phyloP scores from a whole-genome alignment of 2,329 filamentous ascomycete species.

The Alternaria triticina region DNA sequence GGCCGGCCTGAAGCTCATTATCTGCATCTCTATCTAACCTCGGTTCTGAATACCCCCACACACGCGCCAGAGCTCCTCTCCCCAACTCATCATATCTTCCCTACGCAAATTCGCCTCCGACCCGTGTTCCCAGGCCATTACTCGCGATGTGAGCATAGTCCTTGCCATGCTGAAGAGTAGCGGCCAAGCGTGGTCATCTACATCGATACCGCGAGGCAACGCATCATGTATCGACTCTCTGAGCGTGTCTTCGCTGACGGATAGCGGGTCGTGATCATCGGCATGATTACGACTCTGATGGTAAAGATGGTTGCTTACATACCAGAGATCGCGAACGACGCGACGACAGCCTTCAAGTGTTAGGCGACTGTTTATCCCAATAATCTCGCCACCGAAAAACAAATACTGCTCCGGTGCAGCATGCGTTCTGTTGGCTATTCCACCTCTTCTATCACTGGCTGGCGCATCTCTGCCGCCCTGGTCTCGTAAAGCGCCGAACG shows the following conservation, averaged over 20 bases:
- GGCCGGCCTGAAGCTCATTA: neutral
- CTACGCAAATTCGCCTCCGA: neutral
- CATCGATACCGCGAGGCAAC: slow-evolving; percentile 1
- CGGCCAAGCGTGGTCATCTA: neutral
- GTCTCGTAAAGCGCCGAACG: neutral
- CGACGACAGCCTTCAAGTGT: neutral
- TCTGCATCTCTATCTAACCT: neutral
- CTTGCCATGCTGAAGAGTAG: neutral
- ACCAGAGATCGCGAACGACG: slow-evolving; percentile 4
- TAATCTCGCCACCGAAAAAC: slow-evolving; percentile 2
- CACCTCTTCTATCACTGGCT: neutral
- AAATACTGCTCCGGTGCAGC: neutral
- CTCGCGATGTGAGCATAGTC: neutral
- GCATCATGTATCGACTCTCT: neutral
- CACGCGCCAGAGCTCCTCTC: neutral
- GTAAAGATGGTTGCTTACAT: neutral
- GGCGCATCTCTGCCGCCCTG: neutral
- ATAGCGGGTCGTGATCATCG: neutral
- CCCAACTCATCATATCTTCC: neutral
- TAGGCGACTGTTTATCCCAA: slow-evolving; percentile 2
- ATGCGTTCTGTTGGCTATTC: neutral
- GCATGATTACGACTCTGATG: neutral
- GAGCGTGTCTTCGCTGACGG: neutral
- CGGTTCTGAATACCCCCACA: neutral
- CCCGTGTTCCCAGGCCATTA: neutral